These are phyloP conservation scores for Fusarium albosuccineum DNA, from an alignment of 2,329 filamentous ascomycete species.

Conservation along the genomic window DNA sequence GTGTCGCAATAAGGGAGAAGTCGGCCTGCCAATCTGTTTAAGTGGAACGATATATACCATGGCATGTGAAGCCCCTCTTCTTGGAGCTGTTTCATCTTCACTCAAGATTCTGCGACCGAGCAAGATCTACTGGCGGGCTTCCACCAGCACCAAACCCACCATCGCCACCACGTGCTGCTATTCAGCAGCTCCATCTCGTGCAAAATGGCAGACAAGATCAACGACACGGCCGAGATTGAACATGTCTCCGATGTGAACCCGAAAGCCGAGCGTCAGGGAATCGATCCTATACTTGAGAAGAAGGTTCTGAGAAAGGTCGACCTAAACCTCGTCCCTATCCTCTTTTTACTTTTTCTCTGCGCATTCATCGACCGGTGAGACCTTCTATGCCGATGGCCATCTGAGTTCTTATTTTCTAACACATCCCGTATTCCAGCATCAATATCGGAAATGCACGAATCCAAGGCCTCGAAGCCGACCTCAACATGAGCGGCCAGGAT, in stretches of 20 bases:
- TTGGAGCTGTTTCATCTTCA: not conserved
- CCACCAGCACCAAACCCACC: not conserved
- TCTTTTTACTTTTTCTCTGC: constrained; percentile 10
- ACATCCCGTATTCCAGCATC: not conserved
- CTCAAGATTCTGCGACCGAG: not conserved
- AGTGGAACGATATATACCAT: not conserved
- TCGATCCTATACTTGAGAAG: constrained; percentile 6
- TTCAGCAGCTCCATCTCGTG: not conserved
- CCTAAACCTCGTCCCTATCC: constrained; percentile 7
- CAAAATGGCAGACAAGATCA: constrained; percentile 9
- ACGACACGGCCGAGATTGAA: not conserved
- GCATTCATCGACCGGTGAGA: constrained; percentile 15
- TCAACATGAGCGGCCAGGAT: constrained; percentile 14
- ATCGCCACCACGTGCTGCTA: not conserved
- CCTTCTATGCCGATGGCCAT: not conserved
- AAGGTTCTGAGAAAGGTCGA: constrained; percentile 13
- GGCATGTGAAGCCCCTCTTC: not conserved
- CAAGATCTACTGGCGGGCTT: not conserved
- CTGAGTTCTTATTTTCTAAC: not conserved
- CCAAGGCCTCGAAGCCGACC: constrained; percentile 16
- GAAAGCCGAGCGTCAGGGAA: not conserved
- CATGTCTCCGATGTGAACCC: constrained; percentile 3
- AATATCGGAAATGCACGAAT: constrained; percentile 23
- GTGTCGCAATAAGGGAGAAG: not conserved
- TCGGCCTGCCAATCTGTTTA: not conserved